Base-by-base conservation (phyloP, 305 asterid species). In the Vinca major region DNA sequence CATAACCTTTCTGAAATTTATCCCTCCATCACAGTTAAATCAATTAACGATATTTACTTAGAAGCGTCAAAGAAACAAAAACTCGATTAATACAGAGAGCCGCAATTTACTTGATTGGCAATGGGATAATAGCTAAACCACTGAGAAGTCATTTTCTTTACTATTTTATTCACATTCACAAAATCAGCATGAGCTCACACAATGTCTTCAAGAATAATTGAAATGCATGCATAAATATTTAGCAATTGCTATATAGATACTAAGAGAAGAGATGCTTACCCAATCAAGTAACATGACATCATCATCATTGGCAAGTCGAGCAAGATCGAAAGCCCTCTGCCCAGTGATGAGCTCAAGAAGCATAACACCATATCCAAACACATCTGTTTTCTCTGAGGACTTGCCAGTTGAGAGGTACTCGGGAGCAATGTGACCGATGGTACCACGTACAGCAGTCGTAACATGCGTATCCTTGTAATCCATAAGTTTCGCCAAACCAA, bases 291-390 rank as follows among this genome's bases (percentile, higher is more conserved):
- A 71, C 81, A 89, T 86, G 76, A 88, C 91, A 26, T 84, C 96
- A 47, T 91, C 93, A 45, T 89, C 96, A 69, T 80, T 86, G 62
- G 90, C 92, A 62, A 88, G 86, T 8, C 90, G 86, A 78, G 91
- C 95, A 66, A 92, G 95, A 78, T 91, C 91, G 14, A 85, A 90
- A 51, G 94, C 97, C 70, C 90, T 76, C 69, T 86, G 92, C 76
- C 97, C 94, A 13, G 96, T 88, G 64, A 90, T 85, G 78, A 90
- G 89, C 83, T 90, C 97, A 41, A 90, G 89, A 81, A 90, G 97
- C 95, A 83, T 88, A 75, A 90, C 95, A 39, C 97, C 95, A 7
- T 88, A 90, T 36, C 91, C 97, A 49, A 83, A 90, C 64, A 90
- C 97, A 67, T 90, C 97, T 1, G 97, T 90, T 71, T 90, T 90